These are phyloP conservation scores for Puccinia triticina DNA, from an alignment of 1,284 basidiomycete species.

Conservation along the genomic window DNA sequence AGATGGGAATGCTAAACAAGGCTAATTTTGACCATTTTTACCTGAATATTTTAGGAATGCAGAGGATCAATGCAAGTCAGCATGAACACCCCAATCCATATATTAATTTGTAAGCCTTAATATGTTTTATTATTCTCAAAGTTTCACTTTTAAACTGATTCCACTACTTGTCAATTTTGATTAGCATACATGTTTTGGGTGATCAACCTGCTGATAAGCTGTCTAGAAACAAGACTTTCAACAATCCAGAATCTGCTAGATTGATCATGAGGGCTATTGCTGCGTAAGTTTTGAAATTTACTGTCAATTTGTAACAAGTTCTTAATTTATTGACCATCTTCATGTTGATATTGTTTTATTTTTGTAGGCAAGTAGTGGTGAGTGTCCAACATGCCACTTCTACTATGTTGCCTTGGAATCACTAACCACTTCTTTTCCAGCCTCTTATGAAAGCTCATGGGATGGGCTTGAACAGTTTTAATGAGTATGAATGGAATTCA, in stretches of 20 bases:
- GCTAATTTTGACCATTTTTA: too few species aligned
- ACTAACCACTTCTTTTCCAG: neutral
- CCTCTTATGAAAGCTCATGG: slow-evolving; percentile 43
- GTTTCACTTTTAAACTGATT: neutral
- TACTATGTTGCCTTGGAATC: neutral
- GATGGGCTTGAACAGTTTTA: slow-evolving; percentile 44
- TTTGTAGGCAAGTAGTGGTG: slow-evolving; percentile 30
- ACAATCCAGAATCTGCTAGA: slow-evolving; percentile 23
- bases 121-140: neutral
- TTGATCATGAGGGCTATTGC: slow-evolving; percentile 38
- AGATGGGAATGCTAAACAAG: too few species aligned
- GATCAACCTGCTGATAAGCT: slow-evolving; percentile 21
- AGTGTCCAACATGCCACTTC: neutral
- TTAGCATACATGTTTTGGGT: slow-evolving; percentile 36
- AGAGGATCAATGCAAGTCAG: slow-evolving; percentile 23
- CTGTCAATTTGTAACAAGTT: slow-evolving; percentile 3
- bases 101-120: slow-evolving; percentile 30
- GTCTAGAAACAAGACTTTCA: neutral
- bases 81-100: slow-evolving; percentile 45
- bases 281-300: slow-evolving; percentile 8
- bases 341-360: too few species aligned
- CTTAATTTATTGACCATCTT: neutral
- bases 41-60: neutral
- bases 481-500: slow-evolving; percentile 39
- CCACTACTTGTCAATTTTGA: neutral